Base-by-base conservation (phyloP, 352 stramenopile species). In the Aphanomyces euteiches region DNA sequence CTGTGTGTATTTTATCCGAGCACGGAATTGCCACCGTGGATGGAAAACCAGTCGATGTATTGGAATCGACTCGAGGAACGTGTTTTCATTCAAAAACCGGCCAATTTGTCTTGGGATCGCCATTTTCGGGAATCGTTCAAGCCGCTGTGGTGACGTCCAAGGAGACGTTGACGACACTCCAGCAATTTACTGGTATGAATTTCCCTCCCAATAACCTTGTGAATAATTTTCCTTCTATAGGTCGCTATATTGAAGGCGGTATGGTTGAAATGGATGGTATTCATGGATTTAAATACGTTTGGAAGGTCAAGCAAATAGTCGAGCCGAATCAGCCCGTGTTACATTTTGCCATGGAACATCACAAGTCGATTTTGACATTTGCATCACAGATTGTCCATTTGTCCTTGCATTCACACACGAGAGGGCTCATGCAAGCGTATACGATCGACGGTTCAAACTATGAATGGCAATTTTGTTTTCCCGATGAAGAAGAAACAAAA, bases 91-190 rank as follows among this genome's bases (percentile, higher is more conserved):
- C 43, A 17, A 37, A 58, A 12, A n/a, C 15, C 10, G 41, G 34
- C 3, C 56, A 54, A 34, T 85, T 92, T 37, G 75, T 84, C 3
- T 68, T 94, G 39, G 77, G 79, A 41, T 73, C 74, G 3, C 75
- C 75, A 28, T 94, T 92, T 60, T 78, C 77, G 3, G 86, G 87
- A 34, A 72, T 92, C 34, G 74, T 94, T 7, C 87, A 94, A 61
- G 76, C 76, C 0, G 83, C 83, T 4, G 90, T 84, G 64, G 73
- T 94, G 7, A 82, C 79, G 38, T 84, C 75, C 5, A 66, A 79
- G 56, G 59, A 53, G 21, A 45, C 69, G 41, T 53, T 94, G 40
- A 72, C 78, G 28, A 75, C 90, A 21, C 91, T 92, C 21, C 77
- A 84, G 2, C 72, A 66, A n/a, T 77, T 73, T 54, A 79, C 87